A percentile compares a stretch with the other conserved stretches of the same genome.
phyloP scores from a whole-genome alignment of 768 basidiomycete species.

The Dentipellis fragilis region DNA sequence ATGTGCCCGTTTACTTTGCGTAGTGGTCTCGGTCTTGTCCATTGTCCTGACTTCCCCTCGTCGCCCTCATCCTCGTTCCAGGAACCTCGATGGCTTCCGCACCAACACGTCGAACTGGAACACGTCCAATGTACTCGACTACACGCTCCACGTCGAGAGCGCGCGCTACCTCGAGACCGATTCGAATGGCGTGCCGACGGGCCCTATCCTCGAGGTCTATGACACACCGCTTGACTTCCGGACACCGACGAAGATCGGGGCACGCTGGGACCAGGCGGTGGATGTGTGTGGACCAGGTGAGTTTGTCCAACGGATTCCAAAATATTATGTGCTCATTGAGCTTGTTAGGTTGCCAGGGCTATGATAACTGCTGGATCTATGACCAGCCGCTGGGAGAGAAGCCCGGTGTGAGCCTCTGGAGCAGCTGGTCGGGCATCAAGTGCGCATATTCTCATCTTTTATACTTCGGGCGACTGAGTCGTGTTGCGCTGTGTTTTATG shows the following conservation, averaged over 20 bases:
- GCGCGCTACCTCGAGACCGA: slow-evolving; percentile 31
- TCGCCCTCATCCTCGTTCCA: slow-evolving; percentile 7
- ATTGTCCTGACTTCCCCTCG: background rate
- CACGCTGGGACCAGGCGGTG: slow-evolving; percentile 22
- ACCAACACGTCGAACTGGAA: slow-evolving; percentile 1
- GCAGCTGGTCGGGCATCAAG: slow-evolving; percentile 36
- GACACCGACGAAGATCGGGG: slow-evolving; percentile 29
- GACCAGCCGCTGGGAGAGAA: slow-evolving; percentile 22
- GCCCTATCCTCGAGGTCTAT: slow-evolving; percentile 24
- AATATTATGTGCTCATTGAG: background rate
- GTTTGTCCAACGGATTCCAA: background rate
- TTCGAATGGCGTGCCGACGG: slow-evolving; percentile 31
- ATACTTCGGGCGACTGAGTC: slow-evolving; percentile 5
- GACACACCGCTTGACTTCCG: slow-evolving; percentile 35
- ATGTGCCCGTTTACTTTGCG: background rate
- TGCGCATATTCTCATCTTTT: slow-evolving; percentile 1
- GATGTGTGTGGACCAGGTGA: slow-evolving; percentile 32
- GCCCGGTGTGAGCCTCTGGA: slow-evolving; percentile 32
- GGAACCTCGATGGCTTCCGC: slow-evolving; percentile 43
- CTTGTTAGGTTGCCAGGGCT: slow-evolving; percentile 30
- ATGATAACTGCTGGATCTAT: slow-evolving; percentile 38
- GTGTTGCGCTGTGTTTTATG: background rate
- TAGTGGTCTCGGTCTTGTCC: background rate
- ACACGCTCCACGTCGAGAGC: slow-evolving; percentile 22
- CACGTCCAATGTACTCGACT: background rate